These are phyloP conservation scores for Solanum aculeatissimum DNA, from an alignment of 305 asterid species.

Conservation along the genomic window DNA sequence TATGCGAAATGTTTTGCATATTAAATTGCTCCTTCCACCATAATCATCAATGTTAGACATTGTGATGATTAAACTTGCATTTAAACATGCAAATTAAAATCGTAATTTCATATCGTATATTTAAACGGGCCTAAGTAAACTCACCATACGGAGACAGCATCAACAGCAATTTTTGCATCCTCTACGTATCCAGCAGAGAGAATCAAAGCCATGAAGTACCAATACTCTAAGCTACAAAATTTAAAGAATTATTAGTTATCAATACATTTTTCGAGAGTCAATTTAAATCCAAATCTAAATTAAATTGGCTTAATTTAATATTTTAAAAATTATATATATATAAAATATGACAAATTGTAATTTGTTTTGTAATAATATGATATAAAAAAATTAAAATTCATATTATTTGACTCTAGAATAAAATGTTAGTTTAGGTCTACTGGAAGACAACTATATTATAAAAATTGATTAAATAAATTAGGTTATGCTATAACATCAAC, in stretches of 20 bases:
- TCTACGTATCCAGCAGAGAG: constrained; percentile 1
- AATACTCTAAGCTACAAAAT: not conserved
- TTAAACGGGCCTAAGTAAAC: not conserved
- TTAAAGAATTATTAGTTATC: not conserved
- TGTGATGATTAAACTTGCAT: no score
- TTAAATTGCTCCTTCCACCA: not conserved
- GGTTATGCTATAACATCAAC: no score
- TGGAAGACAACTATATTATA: not conserved
- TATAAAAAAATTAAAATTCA: no score
- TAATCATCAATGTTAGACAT: not conserved
- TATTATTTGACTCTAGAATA: no score
- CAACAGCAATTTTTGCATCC: constrained; percentile 1
- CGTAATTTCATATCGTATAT: no score
- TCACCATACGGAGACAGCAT: constrained; percentile 2
- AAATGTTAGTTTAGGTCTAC: no score
- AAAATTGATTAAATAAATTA: no score
- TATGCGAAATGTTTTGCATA: not conserved
- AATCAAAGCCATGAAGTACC: constrained; percentile 7
- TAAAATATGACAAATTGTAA: no score
- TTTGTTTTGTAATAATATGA: no score
- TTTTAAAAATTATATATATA: no score
- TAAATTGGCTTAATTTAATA: not conserved
- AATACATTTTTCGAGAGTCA: no score
- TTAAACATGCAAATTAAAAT: no score
- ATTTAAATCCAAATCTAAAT: not conserved